phyloP scores from a whole-genome alignment of 495 filamentous ascomycete genomes.

The Articulospora tetracladia region DNA sequence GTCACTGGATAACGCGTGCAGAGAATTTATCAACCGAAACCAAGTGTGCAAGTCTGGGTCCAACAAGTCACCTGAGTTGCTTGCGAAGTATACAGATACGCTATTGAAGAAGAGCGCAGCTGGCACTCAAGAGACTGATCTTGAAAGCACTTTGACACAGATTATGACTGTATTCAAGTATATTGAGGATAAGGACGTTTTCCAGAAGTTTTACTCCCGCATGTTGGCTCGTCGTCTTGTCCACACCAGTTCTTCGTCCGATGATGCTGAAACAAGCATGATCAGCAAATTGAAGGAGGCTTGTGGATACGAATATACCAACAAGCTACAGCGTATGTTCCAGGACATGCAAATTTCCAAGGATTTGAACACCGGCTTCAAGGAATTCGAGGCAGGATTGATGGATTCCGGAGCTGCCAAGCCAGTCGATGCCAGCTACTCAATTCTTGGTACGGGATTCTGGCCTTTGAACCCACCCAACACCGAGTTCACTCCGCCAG shows the following conservation, averaged over 20 bases:
- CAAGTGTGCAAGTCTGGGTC: conserved; percentile 89
- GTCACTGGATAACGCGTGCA: conserved; percentile 93
- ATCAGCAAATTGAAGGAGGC: conserved; percentile 99
- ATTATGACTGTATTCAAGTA: conserved; percentile 99
- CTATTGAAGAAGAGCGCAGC: conserved; percentile 90
- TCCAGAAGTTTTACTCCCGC: conserved; percentile 98
- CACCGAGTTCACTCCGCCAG: conserved; percentile 81
- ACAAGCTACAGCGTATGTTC: conserved; percentile 99
- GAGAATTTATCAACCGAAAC: conserved; percentile 97
- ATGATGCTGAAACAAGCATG: conserved; percentile 98
- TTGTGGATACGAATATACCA: conserved; percentile 98
- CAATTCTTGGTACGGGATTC: conserved; percentile 93
- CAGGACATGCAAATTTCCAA: conserved; percentile 99
- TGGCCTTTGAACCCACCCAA: conserved; percentile 88
- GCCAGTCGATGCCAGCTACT: conserved; percentile 68
- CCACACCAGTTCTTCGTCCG: conserved; percentile 88
- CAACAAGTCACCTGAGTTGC: conserved; percentile 86
- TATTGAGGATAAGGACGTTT: conserved; percentile 99
- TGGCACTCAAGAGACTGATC: conserved; percentile 85
- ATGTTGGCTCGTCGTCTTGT: conserved; percentile 95
- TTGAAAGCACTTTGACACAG: conserved; percentile 86
- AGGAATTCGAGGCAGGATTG: conserved; percentile 51
- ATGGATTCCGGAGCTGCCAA: conserved; percentile 58
- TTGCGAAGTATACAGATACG: conserved; percentile 95
- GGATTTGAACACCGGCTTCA: conserved; percentile 86